Conservation (phyloP, 331 rosid species). For the Malus hybrid region DNA sequence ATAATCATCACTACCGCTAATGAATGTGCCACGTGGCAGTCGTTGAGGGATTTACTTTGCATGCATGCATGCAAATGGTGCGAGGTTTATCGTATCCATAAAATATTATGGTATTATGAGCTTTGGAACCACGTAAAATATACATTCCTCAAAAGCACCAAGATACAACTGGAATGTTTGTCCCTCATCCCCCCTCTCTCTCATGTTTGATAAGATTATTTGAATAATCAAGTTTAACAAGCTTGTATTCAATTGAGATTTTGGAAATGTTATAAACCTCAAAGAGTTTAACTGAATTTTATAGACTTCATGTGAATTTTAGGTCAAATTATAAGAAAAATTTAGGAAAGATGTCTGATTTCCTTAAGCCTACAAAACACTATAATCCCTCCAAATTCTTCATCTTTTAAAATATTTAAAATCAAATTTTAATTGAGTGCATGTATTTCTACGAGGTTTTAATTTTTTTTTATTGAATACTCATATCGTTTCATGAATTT, state of each 20-base stretch:
- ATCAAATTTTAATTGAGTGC: no score
- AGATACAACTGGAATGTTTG: slow-evolving; percentile 97
- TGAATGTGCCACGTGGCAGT: slow-evolving; percentile 63
- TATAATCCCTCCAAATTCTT: no score
- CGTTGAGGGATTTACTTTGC: slow-evolving; percentile 38
- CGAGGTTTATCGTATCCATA: not conserved
- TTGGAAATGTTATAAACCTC: no score
- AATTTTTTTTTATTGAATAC: no score
- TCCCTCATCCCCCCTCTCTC: slow-evolving; percentile 34
- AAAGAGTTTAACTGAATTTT: no score
- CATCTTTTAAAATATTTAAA: no score
- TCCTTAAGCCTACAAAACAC: no score
- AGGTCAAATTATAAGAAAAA: no score
- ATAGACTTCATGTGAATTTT: no score
- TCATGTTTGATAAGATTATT: not conserved
- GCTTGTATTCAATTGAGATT: not conserved
- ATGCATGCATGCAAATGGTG: slow-evolving; percentile 84
- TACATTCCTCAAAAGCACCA: slow-evolving; percentile 90
- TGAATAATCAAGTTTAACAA: not conserved
- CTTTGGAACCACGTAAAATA: slow-evolving; percentile 48
- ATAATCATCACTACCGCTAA: slow-evolving; percentile 18
- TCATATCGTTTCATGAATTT: no score
- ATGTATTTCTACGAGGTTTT: no score
- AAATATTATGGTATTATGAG: slow-evolving; percentile 22
- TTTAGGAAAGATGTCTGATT: no score